Evolutionary conservation across 176 grass and related monocot genomes (phyloP).

Genomic region (Tillandsia fasciculata): DNA sequence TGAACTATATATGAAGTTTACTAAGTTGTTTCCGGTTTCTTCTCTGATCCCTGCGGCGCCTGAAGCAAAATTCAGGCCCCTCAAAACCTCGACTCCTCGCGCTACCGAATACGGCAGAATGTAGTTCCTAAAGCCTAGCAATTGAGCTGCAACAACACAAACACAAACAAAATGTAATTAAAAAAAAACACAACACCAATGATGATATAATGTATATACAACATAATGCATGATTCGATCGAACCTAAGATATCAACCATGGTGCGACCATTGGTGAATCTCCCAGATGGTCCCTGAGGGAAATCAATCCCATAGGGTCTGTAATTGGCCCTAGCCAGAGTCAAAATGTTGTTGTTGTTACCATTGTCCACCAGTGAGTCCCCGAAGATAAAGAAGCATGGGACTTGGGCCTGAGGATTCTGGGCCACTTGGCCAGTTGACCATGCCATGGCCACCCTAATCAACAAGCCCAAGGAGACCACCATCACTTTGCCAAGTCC

Average conservation of each 20-base stretch:
- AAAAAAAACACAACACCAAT: background rate
- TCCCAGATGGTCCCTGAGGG: slow-evolving; percentile 42
- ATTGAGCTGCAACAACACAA: slow-evolving; percentile 22
- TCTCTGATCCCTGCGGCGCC: slow-evolving; percentile 58
- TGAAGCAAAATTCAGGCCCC: slow-evolving; percentile 75
- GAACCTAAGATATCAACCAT: slow-evolving; percentile 80
- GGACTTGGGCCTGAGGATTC: slow-evolving; percentile 21
- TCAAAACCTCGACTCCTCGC: slow-evolving; percentile 9
- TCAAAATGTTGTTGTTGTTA: slow-evolving; percentile 81
- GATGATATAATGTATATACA: background rate
- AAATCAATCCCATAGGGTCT: slow-evolving; percentile 81
- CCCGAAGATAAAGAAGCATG: slow-evolving; percentile 85
- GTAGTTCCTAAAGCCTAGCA: slow-evolving; percentile 47
- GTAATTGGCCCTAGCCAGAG: slow-evolving; percentile 83
- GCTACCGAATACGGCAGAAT: slow-evolving; percentile 68
- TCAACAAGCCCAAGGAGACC: background rate
- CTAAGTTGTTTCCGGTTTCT: slow-evolving; percentile 87
- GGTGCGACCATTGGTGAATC: slow-evolving; percentile 93
- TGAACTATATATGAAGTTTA: slow-evolving; percentile 9
- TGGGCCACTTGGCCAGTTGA: background rate
- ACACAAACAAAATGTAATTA: background rate
- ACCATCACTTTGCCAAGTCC: background rate
- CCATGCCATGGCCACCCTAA: background rate
- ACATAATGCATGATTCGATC: background rate
- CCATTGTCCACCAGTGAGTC: slow-evolving; percentile 93